Percentiles rank a stretch among this genome's conserved stretches.
Evolutionary conservation across 169 alveolate genomes (phyloP).

Genomic region (Plasmodium billcollinsi): DNA sequence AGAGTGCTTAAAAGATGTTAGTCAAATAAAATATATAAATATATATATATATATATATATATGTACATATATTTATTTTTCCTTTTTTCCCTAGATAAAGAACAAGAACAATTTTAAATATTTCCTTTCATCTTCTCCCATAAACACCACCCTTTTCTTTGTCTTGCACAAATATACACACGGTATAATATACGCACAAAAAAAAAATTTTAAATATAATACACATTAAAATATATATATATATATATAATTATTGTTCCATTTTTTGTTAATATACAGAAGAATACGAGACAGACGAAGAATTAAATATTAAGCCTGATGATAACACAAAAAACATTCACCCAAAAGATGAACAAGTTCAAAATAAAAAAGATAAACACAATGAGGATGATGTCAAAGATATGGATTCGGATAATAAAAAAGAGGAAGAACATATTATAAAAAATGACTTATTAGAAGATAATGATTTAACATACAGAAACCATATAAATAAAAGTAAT

Average conservation of each 20-base stretch:
- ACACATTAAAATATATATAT: background rate
- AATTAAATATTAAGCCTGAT: background rate
- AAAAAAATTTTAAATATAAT: background rate
- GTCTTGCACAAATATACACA: constrained; percentile 27
- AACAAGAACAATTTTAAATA: constrained; percentile 41
- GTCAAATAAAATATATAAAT: background rate
- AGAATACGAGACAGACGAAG: background rate
- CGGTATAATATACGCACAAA: constrained; percentile 26
- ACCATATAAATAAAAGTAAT: background rate
- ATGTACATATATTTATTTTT: background rate
- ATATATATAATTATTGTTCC: background rate
- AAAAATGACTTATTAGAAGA: constrained; percentile 3
- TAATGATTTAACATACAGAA: constrained; percentile 3
- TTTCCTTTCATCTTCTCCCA: constrained; percentile 53
- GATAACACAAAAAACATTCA: background rate
- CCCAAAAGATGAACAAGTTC: background rate
- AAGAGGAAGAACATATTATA: constrained; percentile 1
- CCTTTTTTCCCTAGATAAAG: constrained; percentile 17
- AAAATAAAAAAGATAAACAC: background rate
- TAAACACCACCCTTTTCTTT: constrained; percentile 50
- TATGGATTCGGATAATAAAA: background rate
- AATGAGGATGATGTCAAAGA: background rate
- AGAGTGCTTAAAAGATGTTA: constrained; percentile 37
- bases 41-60: background rate
- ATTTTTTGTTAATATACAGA: background rate